These are phyloP conservation scores for Stevia rebaudiana DNA, from an alignment of 140 eudicot genomes.

Conservation along the genomic window DNA sequence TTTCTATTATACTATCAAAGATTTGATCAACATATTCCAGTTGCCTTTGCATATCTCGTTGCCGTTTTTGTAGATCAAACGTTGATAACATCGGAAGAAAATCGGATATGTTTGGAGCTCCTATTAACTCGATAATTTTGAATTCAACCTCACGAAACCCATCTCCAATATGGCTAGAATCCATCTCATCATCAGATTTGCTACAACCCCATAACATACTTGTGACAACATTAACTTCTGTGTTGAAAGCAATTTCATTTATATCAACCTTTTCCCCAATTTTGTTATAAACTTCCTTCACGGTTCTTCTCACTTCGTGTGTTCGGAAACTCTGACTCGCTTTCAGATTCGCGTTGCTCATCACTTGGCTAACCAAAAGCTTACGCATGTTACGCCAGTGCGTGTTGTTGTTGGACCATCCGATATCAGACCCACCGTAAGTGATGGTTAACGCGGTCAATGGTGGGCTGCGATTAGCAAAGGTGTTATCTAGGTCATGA, in stretches of 20 bases:
- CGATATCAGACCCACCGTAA: constrained; percentile 7
- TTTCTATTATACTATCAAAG: constrained; percentile 13
- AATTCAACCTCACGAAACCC: constrained; percentile 34
- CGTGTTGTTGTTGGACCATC: constrained; percentile 6
- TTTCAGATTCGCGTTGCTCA: constrained; percentile 4
- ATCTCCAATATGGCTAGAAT: constrained; percentile 18
- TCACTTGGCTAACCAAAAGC: constrained; percentile 18
- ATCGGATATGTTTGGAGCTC: constrained; percentile 46
- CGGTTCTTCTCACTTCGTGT: constrained; percentile 18
- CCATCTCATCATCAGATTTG: constrained; percentile 22
- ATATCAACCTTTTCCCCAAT: constrained; percentile 25
- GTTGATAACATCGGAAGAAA: constrained; percentile 38
- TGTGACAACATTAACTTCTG: constrained; percentile 25
- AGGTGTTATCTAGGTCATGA: constrained; percentile 17
- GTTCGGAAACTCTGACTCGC: constrained; percentile 1
- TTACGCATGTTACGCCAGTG: constrained; percentile 33
- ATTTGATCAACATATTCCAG: constrained; percentile 24
- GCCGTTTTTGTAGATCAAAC: constrained; percentile 44
- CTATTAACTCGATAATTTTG: constrained; percentile 29
- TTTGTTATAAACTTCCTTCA: constrained; percentile 2
- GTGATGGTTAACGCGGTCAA: not conserved
- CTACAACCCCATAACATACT: constrained; percentile 41
- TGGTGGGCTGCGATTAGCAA: constrained; percentile 21
- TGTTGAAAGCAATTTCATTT: constrained; percentile 45
- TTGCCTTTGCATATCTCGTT: constrained; percentile 22